Base-by-base conservation (phyloP, 2,329 filamentous ascomycete genomes). In the Berkeleyomyces basicola region DNA sequence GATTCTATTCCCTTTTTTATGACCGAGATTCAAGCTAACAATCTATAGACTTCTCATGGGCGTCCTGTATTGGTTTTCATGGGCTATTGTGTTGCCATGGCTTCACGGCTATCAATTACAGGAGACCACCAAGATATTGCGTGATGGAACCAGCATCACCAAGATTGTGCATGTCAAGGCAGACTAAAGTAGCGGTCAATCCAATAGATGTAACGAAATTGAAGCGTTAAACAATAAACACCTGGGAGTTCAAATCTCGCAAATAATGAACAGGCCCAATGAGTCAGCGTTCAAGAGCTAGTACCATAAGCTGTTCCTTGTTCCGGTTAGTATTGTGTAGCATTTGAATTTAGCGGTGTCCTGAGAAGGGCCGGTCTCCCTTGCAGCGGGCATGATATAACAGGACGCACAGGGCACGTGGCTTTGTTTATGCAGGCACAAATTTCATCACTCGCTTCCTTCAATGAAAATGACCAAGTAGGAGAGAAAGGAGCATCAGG, bases 121-220 rank as follows among this genome's bases (percentile, higher is more conserved):
- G 67, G 85, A 88, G 67, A 77, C 80, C 63, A 74, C 74, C 2
- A 79, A 80, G 44, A 73, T 82, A 0, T 71, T 90, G 23, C 75
- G 77, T 31, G 86, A 90, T 70, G 86, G 86, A 0, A 89, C 84
- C 0, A 79, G 77, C 1, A 78, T 89, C 60, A 88, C 82, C 0
- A 81, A 77, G 65, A 73, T 88, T 6, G 70, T 77, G 23, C 72
- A 72, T 23, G 40, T 58, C 6, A 43, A 61, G 36, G 23, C 42
- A 14, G 60, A 65, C 43, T 63, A 47, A 58, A 43, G 14, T 14
- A 37, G 51, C 51, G 51, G 33, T 55, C 51, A 55, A n/a, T 31
- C 39, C n/a, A 16, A 23, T 23, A 23, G 23, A 53, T 14, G 9
- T 33, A 10, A 37, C 11, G 7, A 7, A 16, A 6, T 31, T 33